Conservation (phyloP, 108 stramenopile species). For the Conticribra guillardii region DNA sequence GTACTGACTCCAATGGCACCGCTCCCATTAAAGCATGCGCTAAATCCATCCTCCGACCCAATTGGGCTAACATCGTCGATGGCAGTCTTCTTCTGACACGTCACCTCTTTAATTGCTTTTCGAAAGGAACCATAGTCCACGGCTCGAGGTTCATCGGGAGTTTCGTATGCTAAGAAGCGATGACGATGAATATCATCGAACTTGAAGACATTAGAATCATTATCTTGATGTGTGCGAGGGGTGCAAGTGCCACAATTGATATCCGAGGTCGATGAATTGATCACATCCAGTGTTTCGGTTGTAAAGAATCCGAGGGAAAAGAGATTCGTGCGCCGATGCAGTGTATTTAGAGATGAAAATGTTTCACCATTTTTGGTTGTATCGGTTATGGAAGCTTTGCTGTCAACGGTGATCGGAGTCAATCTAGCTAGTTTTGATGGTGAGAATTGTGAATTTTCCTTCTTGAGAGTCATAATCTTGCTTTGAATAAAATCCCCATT, state of each 20-base stretch:
- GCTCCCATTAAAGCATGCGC: slow-evolving; percentile 4
- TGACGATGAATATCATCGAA: background rate
- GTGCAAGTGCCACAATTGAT: background rate
- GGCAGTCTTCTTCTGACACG: slow-evolving; percentile 24
- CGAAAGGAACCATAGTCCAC: slow-evolving; percentile 25
- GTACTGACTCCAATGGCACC: slow-evolving; percentile 3
- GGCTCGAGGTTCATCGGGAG: slow-evolving; percentile 16
- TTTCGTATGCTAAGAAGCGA: slow-evolving; percentile 10
- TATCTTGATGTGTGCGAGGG: background rate
- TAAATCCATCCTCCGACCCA: slow-evolving; percentile 20
- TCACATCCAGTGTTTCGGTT: slow-evolving; percentile 26
- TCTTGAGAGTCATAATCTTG: too few species aligned
- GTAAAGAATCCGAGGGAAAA: slow-evolving; percentile 39
- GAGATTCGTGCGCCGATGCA: slow-evolving; percentile 24
- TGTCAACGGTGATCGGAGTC: slow-evolving; percentile 16
- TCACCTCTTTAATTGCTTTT: slow-evolving; percentile 29
- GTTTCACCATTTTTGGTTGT: slow-evolving; percentile 18
- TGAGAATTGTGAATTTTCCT: background rate
- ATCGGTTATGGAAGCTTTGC: slow-evolving; percentile 9
- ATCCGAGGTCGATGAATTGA: slow-evolving; percentile 18
- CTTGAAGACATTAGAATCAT: background rate
- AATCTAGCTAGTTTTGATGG: slow-evolving; percentile 15
- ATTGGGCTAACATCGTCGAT: slow-evolving; percentile 35
- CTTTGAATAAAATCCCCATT: too few species aligned
- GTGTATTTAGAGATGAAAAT: slow-evolving; percentile 23